Evolutionary conservation across 495 filamentous ascomycete species (phyloP).

Genomic region (Neurospora pannonica): DNA sequence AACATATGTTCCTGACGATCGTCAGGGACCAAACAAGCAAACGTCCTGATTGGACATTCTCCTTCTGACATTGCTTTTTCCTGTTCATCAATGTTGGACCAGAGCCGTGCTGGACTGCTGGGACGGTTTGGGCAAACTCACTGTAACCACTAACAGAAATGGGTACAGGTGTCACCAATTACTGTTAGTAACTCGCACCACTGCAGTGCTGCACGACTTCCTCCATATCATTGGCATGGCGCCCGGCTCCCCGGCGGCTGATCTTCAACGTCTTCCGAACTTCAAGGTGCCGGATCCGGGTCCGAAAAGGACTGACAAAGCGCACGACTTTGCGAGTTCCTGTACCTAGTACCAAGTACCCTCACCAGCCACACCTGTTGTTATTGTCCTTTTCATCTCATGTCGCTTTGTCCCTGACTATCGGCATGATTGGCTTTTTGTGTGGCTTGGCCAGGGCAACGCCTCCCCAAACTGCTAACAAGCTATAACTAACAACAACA

Average conservation of each 20-base stretch:
- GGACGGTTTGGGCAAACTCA: too few relatives aligned
- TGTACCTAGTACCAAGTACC: too few relatives aligned
- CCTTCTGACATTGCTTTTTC: not conserved
- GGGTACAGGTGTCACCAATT: not conserved
- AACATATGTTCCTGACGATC: not conserved
- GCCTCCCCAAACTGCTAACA: not conserved
- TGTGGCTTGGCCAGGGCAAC: not conserved
- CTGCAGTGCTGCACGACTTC: too few relatives aligned
- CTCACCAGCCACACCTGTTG: not conserved
- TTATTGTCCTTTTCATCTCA: not conserved
- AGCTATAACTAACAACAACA: not conserved
- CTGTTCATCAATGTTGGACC: too few relatives aligned
- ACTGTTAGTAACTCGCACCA: not conserved
- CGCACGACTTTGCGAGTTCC: not conserved
- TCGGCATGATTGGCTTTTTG: not conserved
- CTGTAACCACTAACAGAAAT: not conserved
- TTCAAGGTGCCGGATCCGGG: not conserved
- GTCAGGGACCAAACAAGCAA: not conserved
- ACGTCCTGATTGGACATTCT: not conserved
- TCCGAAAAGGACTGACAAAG: not conserved
- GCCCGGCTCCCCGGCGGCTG: not conserved
- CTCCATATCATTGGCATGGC: not conserved
- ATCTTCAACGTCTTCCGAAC: not conserved
- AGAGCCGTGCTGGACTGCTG: too few relatives aligned
- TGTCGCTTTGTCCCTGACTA: not conserved